These are phyloP conservation scores for Pelargonium cotyledonis DNA, from an alignment of 441 rosid species.

Conservation along the genomic window DNA sequence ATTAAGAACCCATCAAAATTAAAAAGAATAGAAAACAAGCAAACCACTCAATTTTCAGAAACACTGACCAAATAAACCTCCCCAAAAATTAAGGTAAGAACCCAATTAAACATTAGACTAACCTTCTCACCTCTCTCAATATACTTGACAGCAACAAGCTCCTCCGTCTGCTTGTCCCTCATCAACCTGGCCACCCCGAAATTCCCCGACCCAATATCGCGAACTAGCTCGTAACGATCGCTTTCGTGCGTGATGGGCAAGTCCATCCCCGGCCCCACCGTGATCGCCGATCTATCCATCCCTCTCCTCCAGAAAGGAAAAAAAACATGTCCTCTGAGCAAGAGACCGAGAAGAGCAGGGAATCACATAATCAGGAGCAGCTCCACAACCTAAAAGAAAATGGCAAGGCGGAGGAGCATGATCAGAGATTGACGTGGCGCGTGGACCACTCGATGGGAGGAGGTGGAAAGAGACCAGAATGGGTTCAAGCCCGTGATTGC, in stretches of 20 bases:
- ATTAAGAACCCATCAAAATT: not conserved
- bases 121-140: conserved; percentile 99
- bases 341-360: not conserved
- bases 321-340: too few relatives aligned
- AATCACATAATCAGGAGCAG: conserved; percentile 2
- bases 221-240: conserved; percentile 84
- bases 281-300: conserved; percentile 72
- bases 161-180: conserved; percentile 81
- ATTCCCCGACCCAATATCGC: conserved; percentile 88
- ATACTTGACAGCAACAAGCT: conserved; percentile 95
- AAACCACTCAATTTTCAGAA: not conserved
- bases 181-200: conserved; percentile 89
- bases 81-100: not conserved
- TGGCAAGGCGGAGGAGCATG: too few relatives aligned
- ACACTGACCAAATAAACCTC: not conserved
- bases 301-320: conserved; percentile 9
- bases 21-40: not conserved
- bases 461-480: conserved; percentile 37
- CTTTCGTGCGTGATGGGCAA: conserved; percentile 94
- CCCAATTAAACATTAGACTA: conserved; percentile 17
- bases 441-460: conserved; percentile 26
- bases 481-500: conserved; percentile 50
- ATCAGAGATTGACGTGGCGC: too few relatives aligned
- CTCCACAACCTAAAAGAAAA: conserved; percentile 1
- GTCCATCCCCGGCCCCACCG: conserved; percentile 81